phyloP scores from a whole-genome alignment of 2,329 filamentous ascomycete genomes.

The Cladobotryum mycophilum region DNA sequence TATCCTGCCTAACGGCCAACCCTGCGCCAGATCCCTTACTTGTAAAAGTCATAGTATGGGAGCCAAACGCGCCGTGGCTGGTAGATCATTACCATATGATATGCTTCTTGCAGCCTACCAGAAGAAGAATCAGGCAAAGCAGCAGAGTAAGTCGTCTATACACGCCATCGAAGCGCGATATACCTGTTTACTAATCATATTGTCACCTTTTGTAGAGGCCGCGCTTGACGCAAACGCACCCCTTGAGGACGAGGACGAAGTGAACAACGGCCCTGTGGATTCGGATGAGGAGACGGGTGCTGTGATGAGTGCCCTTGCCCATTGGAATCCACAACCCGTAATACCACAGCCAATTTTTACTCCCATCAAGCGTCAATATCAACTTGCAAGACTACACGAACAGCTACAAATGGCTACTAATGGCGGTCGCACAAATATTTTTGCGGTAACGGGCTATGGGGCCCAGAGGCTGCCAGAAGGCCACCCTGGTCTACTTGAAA shows the following conservation, averaged over 20 bases:
- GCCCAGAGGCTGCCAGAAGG: constrained; percentile 48
- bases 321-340: constrained; percentile 72
- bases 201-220: constrained; percentile 56
- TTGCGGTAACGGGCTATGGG: constrained; percentile 52
- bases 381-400: constrained; percentile 56
- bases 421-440: constrained; percentile 59
- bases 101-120: constrained; percentile 84
- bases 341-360: constrained; percentile 58
- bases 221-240: constrained; percentile 92
- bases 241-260: constrained; percentile 77
- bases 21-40: constrained; percentile 80
- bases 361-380: constrained; percentile 58
- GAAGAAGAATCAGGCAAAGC: constrained; percentile 98
- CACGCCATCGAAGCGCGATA: not conserved
- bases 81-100: constrained; percentile 82
- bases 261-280: constrained; percentile 74
- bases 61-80: constrained; percentile 81
- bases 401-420: constrained; percentile 62
- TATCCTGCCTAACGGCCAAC: constrained; percentile 73
- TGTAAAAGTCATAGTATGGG: constrained; percentile 97
- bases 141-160: constrained; percentile 66
- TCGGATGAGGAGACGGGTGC: constrained; percentile 89
- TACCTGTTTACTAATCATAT: constrained; percentile 14
- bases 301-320: constrained; percentile 74
- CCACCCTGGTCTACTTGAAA: constrained; percentile 40